These are phyloP conservation scores for Rhodotorula taiwanensis DNA, from an alignment of 768 basidiomycete genomes.

Conservation along the genomic window DNA sequence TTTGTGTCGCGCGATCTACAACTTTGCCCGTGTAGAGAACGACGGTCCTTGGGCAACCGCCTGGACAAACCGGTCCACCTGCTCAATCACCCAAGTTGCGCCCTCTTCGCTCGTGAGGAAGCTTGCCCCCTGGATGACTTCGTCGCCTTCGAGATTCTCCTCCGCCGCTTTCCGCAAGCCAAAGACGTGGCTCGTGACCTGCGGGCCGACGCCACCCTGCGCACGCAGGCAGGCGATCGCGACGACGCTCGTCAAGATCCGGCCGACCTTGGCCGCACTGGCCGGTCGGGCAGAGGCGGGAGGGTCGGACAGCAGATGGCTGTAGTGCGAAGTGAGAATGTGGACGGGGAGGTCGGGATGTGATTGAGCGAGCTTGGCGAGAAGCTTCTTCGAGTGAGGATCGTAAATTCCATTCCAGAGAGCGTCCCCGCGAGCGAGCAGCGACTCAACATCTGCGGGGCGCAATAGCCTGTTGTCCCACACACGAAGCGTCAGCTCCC, in stretches of 20 bases:
- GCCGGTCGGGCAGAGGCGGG: constrained; percentile 5
- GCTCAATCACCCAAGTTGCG: constrained; percentile 44
- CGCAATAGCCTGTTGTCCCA: too few relatives aligned
- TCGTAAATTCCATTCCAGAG: constrained; percentile 47
- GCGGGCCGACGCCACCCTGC: constrained; percentile 46
- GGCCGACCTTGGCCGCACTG: constrained; percentile 20
- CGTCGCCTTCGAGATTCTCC: constrained; percentile 26
- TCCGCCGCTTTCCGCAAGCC: constrained; percentile 45
- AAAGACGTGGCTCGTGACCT: constrained; percentile 47
- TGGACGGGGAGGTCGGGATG: constrained; percentile 49
- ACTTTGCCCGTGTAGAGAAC: constrained; percentile 31
- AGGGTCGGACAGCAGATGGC: constrained; percentile 46
- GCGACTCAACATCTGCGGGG: too few relatives aligned
- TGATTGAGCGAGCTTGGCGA: constrained; percentile 43
- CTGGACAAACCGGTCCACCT: constrained; percentile 43
- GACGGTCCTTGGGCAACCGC: constrained; percentile 20
- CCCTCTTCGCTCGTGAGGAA: constrained; percentile 47
- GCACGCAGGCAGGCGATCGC: constrained; percentile 47
- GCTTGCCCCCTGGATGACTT: constrained; percentile 19
- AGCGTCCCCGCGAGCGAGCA: neutral
- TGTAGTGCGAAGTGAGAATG: constrained; percentile 48
- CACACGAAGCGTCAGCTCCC: too few relatives aligned
- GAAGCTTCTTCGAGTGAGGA: constrained; percentile 43
- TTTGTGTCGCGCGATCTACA: constrained; percentile 6
- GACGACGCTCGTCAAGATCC: constrained; percentile 45